Base-by-base conservation (phyloP, 2,329 filamentous ascomycete species). In the Pezicula radicicola region DNA sequence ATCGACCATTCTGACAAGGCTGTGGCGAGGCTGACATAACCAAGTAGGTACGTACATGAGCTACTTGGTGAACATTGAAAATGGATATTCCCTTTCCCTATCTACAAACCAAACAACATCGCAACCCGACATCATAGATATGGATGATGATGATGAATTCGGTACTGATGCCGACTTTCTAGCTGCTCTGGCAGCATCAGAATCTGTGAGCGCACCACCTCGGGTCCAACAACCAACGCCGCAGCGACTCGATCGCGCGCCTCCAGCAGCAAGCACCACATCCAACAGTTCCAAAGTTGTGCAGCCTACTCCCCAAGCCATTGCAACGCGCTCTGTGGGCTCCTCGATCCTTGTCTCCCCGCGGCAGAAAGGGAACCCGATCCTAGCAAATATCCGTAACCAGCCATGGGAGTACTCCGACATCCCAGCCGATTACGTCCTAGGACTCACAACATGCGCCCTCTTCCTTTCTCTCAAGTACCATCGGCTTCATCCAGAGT, bases 321-420 rank as follows among this genome's bases (percentile, higher is more conserved):
- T 96, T 3, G 81, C 89, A 0, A 80, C 83, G 55, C 75, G 75
- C 45, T 75, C 75, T 7, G 71, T 83, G 2, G 87, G 88, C 4
- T 91, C 89, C 15, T 84, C 88, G 5, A 96, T 97, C 59, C 79
- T 96, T 18, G 92, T 97, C 28, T 97, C 92, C 35, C 87, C 90
- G 15, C 85, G 92, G 39, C 92, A 99, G 70, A 95, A 96, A 70
- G 94, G 93, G 55, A 99, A 99, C 63, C 94, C 94, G 0, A 88
- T 97, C 46, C 75, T 99, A 28, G 88, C 89, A 49, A 84, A 87
- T 69, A 82, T 99, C 62, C 86, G 87, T 54, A 85, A 88, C 1
- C 78, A 95, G 53, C 83, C 91, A 0, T 99, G 94, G 94, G 94
- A 99, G 71, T 97, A 96, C 70, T 92, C 90, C 55, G 93, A 97